Base-by-base conservation (phyloP, 2,329 filamentous ascomycete genomes). In the Penicillium sp. region DNA sequence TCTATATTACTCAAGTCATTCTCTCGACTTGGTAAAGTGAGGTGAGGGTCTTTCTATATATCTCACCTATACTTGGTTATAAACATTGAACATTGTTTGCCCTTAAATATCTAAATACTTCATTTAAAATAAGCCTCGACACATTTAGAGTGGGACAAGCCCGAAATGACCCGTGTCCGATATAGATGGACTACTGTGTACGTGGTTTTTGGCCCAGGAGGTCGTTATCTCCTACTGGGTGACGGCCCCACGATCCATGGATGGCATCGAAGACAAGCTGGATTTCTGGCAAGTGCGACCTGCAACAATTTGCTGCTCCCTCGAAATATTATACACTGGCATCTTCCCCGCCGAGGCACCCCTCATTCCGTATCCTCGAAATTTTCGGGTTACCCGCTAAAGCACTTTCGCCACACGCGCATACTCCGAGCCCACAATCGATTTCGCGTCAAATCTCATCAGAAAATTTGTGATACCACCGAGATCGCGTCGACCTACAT, bases 351-450 rank as follows among this genome's bases (percentile, higher is more conserved):
- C 9, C 20, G 7, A 35, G 8, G 8, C 9, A 20, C 4, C 18
- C 2, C 9, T 37, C 22, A 3, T 16, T 20, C 35, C 24, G 4
- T 18, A 9, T 52, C 20, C 20, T 35, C 16, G 16, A 34, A 24
- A n/a, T 4, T 24, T 35, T n/a, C 29, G 13, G 34, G 13, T 46
- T 46, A 5, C 31, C 31, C 31, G 20, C 20, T 31, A 35, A 24
- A 34, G 13, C 29, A 31, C 29, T 40, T 55, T 68, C 64, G 61
- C 62, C 64, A 62, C 61, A 53, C 61, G 56, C 53, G 48, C 45
- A 45, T 18, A 49, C 46, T 50, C 50, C 46, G 54, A 61, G 22
- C 62, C 58, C 63, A 62, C 63, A 65, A 57, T 57, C 55, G 38
- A 58, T 52, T 61, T 56, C 45, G 54, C 46, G 38, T 51, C 48